These are phyloP conservation scores for Solanum chaucha DNA, from an alignment of 257 asterid species.

Conservation along the genomic window DNA sequence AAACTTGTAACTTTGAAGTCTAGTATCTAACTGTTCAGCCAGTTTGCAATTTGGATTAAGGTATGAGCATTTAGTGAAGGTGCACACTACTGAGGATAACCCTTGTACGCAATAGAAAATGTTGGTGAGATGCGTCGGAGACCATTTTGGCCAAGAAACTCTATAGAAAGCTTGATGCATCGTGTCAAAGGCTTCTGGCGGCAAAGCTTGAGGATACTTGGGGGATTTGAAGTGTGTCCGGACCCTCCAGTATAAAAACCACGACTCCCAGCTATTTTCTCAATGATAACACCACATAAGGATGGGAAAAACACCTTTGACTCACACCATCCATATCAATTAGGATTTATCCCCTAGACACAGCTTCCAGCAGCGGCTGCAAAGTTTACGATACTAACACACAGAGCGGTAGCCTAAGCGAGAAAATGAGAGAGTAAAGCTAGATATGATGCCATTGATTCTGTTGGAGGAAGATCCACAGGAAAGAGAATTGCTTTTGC, in stretches of 20 bases:
- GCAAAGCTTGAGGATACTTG: neutral
- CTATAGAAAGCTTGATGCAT: neutral
- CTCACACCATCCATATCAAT: neutral
- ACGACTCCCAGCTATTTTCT: neutral
- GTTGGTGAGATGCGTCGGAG: neutral
- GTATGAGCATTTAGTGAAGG: neutral
- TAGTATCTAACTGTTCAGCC: neutral
- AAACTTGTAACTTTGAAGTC: neutral
- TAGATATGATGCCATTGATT: neutral
- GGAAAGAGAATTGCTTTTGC: neutral
- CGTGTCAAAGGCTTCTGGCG: neutral
- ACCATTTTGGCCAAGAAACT: neutral
- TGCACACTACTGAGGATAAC: neutral
- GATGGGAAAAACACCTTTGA: neutral
- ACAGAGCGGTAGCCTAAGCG: neutral
- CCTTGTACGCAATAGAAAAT: neutral
- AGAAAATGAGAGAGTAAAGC: neutral
- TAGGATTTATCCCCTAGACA: neutral
- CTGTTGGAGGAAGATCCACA: neutral
- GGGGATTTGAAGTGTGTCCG: neutral
- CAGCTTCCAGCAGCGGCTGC: neutral
- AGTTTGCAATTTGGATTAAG: neutral
- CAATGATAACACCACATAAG: neutral
- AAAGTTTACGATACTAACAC: neutral
- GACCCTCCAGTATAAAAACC: neutral